Conservation (phyloP, 495 filamentous ascomycete genomes). For the Penicillium macrosclerotiorum region DNA sequence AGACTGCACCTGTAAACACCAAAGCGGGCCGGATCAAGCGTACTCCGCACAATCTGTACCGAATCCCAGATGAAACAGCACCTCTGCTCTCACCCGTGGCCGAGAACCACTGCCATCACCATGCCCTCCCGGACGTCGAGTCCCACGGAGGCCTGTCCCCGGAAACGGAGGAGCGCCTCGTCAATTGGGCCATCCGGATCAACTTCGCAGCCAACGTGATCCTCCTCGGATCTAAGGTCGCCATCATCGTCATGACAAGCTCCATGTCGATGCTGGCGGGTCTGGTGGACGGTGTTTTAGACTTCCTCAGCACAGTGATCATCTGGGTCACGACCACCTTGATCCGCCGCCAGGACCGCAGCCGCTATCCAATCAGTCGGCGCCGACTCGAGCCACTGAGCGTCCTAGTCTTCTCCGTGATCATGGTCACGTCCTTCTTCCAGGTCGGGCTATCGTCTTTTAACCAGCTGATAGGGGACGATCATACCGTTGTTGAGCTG, state of each 20-base stretch:
- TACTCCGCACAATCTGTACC: slow-evolving; percentile 79
- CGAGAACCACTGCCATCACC: slow-evolving; percentile 26
- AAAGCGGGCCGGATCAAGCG: slow-evolving; percentile 58
- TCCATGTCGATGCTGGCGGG: slow-evolving; percentile 87
- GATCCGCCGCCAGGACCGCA: slow-evolving; percentile 72
- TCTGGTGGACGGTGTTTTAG: slow-evolving; percentile 83
- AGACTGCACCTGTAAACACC: slow-evolving; percentile 1
- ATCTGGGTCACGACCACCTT: slow-evolving; percentile 78
- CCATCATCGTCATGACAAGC: slow-evolving; percentile 71
- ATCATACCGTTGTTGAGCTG: slow-evolving; percentile 70
- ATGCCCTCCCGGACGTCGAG: slow-evolving; percentile 35
- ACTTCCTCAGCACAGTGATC: slow-evolving; percentile 84
- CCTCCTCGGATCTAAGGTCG: slow-evolving; percentile 76
- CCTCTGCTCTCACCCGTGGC: slow-evolving; percentile 45
- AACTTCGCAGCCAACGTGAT: slow-evolving; percentile 83
- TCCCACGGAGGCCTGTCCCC: slow-evolving; percentile 50
- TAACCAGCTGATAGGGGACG: slow-evolving; percentile 57
- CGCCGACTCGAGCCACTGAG: slow-evolving; percentile 76
- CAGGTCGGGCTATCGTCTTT: slow-evolving; percentile 78
- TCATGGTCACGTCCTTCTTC: slow-evolving; percentile 85
- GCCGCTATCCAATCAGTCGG: slow-evolving; percentile 80
- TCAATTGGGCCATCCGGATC: slow-evolving; percentile 77
- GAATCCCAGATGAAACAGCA: slow-evolving; percentile 68
- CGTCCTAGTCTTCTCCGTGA: slow-evolving; percentile 74
- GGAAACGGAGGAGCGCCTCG: slow-evolving; percentile 63